These are phyloP conservation scores for Rhizopus microsporus DNA, from an alignment of 371 early-diverging fungal species.

Conservation along the genomic window DNA sequence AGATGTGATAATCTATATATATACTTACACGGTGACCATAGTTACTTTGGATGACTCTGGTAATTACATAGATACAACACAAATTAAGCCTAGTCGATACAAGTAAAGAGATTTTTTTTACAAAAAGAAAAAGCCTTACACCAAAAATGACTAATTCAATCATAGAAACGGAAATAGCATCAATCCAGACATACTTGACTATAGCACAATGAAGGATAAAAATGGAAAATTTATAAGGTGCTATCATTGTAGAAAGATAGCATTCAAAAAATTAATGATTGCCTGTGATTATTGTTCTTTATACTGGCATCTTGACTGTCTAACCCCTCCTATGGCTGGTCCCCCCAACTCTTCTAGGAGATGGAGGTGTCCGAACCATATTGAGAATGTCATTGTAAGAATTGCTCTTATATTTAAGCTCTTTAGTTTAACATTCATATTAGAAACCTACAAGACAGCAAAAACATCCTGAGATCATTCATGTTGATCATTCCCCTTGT, in stretches of 20 bases:
- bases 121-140: no score
- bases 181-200: conserved; percentile 45
- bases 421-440: neutral
- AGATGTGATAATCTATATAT: neutral
- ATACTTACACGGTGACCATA: conserved; percentile 22
- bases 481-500: neutral
- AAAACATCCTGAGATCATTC: conserved; percentile 14
- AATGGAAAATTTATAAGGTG: conserved; percentile 59
- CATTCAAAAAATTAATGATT: conserved; percentile 58
- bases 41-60: conserved; percentile 63
- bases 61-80: conserved; percentile 53
- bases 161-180: conserved; percentile 30
- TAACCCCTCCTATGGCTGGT: conserved; percentile 69
- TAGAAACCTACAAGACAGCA: conserved; percentile 33
- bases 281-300: conserved; percentile 82
- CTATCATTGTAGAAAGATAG: conserved; percentile 63
- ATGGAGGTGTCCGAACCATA: conserved; percentile 93
- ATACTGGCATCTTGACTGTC: conserved; percentile 89
- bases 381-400: conserved; percentile 61
- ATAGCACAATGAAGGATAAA: conserved; percentile 49
- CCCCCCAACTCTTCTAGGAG: conserved; percentile 61
- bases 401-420: neutral
- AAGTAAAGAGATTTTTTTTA: conserved; percentile 13
- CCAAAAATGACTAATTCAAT: neutral
- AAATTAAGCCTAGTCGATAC: conserved; percentile 39